These are phyloP conservation scores for Thermothielavioides terrestris DNA, from an alignment of 495 filamentous ascomycete genomes.

Conservation along the genomic window DNA sequence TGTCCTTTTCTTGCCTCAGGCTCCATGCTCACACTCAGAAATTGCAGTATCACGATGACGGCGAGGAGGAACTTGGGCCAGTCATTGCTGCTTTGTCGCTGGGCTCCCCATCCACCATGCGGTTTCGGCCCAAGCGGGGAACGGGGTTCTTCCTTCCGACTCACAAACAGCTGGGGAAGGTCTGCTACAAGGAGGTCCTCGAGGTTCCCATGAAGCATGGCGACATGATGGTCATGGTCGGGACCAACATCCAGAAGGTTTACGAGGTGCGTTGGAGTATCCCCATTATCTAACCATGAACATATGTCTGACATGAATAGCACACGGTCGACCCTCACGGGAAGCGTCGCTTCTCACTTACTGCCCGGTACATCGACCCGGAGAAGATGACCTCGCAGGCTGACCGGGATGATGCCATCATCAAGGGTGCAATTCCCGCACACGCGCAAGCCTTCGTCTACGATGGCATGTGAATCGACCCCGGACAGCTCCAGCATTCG, in stretches of 20 bases:
- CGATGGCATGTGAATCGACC: constrained; percentile 2
- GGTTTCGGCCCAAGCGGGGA: constrained; percentile 57
- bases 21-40: constrained; percentile 19
- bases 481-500: neutral
- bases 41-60: constrained; percentile 73
- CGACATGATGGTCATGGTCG: constrained; percentile 79
- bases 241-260: constrained; percentile 56
- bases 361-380: constrained; percentile 45
- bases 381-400: constrained; percentile 28
- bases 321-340: constrained; percentile 52
- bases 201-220: constrained; percentile 55
- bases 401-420: constrained; percentile 19
- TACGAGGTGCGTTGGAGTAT: constrained; percentile 64
- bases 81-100: constrained; percentile 70
- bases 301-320: constrained; percentile 33
- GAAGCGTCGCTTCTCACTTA: constrained; percentile 59
- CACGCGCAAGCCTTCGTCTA: constrained; percentile 18
- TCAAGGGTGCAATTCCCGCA: constrained; percentile 30
- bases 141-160: constrained; percentile 35
- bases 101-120: constrained; percentile 60
- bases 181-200: constrained; percentile 24
- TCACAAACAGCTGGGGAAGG: constrained; percentile 16
- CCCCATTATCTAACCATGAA: neutral
- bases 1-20: neutral
- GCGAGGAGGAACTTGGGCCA: constrained; percentile 64